Percentiles rank a stretch among this genome's conserved stretches.
These are phyloP conservation scores for Selaginella tamariscina DNA, from an alignment of 75 land plant genomes.

Conservation along the genomic window DNA sequence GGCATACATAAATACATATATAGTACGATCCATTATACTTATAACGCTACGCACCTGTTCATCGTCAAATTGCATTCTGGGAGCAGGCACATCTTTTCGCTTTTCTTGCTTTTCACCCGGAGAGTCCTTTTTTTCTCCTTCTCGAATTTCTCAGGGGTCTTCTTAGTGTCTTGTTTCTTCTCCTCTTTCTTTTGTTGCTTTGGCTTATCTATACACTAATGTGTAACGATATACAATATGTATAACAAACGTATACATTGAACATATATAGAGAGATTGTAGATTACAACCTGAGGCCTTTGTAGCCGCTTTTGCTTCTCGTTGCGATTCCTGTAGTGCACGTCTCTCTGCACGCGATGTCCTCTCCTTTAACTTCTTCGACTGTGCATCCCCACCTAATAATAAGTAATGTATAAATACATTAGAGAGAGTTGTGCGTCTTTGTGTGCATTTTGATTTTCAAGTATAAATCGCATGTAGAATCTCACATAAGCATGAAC, in stretches of 20 bases:
- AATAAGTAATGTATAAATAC: too few species aligned
- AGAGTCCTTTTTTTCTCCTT: constrained; percentile 11
- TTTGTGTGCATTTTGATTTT: too few species aligned
- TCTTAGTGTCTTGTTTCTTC: constrained; percentile 20
- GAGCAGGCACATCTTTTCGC: constrained; percentile 89
- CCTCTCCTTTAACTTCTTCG: constrained; percentile 54
- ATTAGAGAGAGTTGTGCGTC: too few species aligned
- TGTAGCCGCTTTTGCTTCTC: constrained; percentile 78
- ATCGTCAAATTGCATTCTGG: constrained; percentile 97
- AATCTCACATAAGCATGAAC: too few species aligned
- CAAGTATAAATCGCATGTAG: too few species aligned
- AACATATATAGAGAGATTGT: too few species aligned
- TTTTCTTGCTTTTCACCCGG: constrained; percentile 59
- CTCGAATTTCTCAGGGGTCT: constrained; percentile 15
- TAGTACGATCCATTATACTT: too few species aligned
- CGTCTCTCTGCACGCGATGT: constrained; percentile 87
- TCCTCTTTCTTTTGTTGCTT: neutral
- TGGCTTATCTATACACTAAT: neutral
- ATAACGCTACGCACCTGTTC: too few species aligned
- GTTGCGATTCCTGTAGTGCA: constrained; percentile 80
- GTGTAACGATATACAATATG: too few species aligned
- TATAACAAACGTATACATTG: too few species aligned
- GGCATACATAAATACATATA: too few species aligned
- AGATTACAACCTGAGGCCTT: constrained; percentile 36
- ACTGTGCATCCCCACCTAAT: neutral